These are phyloP conservation scores for Boletus tomentosulus DNA, from an alignment of 768 basidiomycete genomes.

Conservation along the genomic window DNA sequence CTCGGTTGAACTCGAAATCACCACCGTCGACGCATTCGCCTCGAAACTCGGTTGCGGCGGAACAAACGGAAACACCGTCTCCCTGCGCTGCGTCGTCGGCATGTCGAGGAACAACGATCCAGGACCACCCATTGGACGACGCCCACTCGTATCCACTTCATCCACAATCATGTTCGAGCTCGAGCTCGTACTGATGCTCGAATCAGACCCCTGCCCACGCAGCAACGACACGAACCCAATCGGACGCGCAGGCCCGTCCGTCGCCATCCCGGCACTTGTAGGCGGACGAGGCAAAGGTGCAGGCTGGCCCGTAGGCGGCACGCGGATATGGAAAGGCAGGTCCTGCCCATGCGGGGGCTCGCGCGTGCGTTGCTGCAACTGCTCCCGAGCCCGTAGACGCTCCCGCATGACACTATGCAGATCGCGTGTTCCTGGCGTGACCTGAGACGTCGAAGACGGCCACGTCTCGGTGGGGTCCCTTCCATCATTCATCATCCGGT, in stretches of 20 bases:
- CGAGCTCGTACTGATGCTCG: slow-evolving; percentile 13
- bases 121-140: slow-evolving; percentile 2
- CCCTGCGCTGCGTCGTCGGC: slow-evolving; percentile 7
- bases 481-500: slow-evolving; percentile 16
- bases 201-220: slow-evolving; percentile 17
- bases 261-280: not conserved
- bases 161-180: slow-evolving; percentile 6
- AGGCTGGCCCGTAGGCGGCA: slow-evolving; percentile 6
- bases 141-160: slow-evolving; percentile 2
- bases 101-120: slow-evolving; percentile 3
- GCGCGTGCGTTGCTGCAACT: slow-evolving; percentile 1
- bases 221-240: slow-evolving; percentile 11
- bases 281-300: slow-evolving; percentile 7
- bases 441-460: slow-evolving; percentile 4
- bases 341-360: slow-evolving; percentile 4
- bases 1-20: slow-evolving; percentile 10
- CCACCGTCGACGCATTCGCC: not conserved
- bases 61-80: slow-evolving; percentile 6
- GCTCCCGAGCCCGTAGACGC: slow-evolving; percentile 15
- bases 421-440: slow-evolving; percentile 2
- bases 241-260: not conserved
- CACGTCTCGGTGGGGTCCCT: slow-evolving; percentile 7
- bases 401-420: slow-evolving; percentile 7
- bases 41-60: slow-evolving; percentile 9
- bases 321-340: slow-evolving; percentile 3